Conservation (phyloP, 2,329 filamentous ascomycete genomes). For the Ilyonectria destructans region DNA sequence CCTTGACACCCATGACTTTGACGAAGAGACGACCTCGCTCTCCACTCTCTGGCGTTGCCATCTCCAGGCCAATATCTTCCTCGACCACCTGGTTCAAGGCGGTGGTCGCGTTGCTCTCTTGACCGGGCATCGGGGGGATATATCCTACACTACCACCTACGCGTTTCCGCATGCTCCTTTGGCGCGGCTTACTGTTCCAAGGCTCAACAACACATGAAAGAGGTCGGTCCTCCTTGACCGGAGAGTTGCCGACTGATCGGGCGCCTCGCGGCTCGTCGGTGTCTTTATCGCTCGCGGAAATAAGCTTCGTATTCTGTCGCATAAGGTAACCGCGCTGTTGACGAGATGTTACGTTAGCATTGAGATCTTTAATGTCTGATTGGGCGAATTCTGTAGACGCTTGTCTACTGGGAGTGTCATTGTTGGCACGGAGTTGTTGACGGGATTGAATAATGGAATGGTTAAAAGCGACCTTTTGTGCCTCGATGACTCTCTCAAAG, state of each 20-base stretch:
- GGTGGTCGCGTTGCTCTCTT: constrained; percentile 83
- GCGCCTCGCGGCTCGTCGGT: constrained; percentile 69
- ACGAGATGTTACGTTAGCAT: constrained; percentile 76
- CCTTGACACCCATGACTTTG: constrained; percentile 98
- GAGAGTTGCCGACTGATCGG: constrained; percentile 78
- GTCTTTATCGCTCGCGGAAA: constrained; percentile 89
- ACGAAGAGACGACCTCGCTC: constrained; percentile 95
- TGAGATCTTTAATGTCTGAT: constrained; percentile 42
- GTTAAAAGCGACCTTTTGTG: constrained; percentile 85
- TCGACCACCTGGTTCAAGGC: constrained; percentile 79
- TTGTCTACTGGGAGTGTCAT: constrained; percentile 60
- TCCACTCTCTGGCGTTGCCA: constrained; percentile 80
- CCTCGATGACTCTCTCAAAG: constrained; percentile 95
- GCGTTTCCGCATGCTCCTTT: constrained; percentile 74
- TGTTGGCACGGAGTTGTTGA: constrained; percentile 43
- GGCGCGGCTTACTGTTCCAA: constrained; percentile 88
- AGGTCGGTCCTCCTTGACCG: constrained; percentile 83
- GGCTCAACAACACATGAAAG: constrained; percentile 98
- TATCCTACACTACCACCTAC: constrained; percentile 67
- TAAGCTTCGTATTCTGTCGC: constrained; percentile 98
- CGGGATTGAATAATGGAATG: constrained; percentile 40
- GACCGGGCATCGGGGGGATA: constrained; percentile 88
- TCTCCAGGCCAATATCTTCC: constrained; percentile 73
- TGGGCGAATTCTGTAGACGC: constrained; percentile 55
- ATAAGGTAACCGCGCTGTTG: constrained; percentile 98